A percentile compares a stretch with the other conserved stretches of the same genome.
These are phyloP conservation scores for Xerophyta viscosa DNA, from an alignment of 106 monocot species.

Conservation along the genomic window DNA sequence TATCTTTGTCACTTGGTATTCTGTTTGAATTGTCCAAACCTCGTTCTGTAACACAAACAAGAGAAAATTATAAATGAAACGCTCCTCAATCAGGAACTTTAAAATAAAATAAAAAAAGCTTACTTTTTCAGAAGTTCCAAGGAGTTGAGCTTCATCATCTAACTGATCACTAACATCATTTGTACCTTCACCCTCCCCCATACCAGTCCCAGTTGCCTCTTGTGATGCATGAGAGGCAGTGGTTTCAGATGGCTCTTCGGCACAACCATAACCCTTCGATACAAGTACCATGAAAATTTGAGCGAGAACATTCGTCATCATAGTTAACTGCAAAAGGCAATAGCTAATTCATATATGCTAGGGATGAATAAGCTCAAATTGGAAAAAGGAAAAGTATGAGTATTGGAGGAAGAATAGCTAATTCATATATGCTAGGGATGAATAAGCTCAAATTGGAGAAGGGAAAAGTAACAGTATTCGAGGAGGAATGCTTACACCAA, in stretches of 20 bases:
- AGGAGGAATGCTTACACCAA: conserved; percentile 31
- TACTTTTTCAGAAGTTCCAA: conserved; percentile 57
- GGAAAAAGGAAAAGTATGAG: not conserved
- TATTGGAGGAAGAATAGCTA: not conserved
- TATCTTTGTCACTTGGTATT: conserved; percentile 39
- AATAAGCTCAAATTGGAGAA: too few relatives aligned
- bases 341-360: too few relatives aligned
- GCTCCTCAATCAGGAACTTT: not conserved
- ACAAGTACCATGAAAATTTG: conserved; percentile 56
- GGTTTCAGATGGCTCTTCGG: conserved; percentile 40
- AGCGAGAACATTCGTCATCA: conserved; percentile 54
- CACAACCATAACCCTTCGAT: conserved; percentile 68
- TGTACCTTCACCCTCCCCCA: conserved; percentile 85
- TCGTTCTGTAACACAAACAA: conserved; percentile 58
- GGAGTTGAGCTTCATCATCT: conserved; percentile 70
- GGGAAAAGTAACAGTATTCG: not conserved
- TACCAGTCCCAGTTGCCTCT: conserved; percentile 73
- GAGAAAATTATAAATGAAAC: not conserved
- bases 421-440: too few relatives aligned
- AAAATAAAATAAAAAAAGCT: not conserved
- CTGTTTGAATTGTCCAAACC: conserved; percentile 39
- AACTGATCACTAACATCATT: conserved; percentile 88
- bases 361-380: too few relatives aligned
- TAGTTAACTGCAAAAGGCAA: conserved; percentile 44
- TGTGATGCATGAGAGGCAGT: conserved; percentile 17